These are phyloP conservation scores for Fusarium robinianum DNA, from an alignment of 2,329 filamentous ascomycete genomes.

Conservation along the genomic window DNA sequence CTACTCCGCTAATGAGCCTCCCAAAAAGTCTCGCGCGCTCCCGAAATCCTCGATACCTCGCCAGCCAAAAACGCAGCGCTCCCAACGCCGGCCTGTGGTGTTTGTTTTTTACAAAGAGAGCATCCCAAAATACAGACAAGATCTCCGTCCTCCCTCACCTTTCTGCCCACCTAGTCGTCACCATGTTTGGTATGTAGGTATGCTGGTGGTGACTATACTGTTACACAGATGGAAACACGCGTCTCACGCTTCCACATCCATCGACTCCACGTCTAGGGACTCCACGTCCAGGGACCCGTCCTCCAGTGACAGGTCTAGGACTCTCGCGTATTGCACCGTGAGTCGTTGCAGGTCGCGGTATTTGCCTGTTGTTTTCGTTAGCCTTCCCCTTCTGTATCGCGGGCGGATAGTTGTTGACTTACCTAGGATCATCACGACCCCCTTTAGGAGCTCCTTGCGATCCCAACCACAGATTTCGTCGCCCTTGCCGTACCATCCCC, in stretches of 20 bases:
- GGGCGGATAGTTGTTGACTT: constrained; percentile 48
- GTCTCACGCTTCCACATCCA: constrained; percentile 47
- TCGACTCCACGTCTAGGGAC: constrained; percentile 48
- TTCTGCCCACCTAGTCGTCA: background rate
- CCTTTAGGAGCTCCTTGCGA: constrained; percentile 82
- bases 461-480: constrained; percentile 90
- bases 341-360: constrained; percentile 91
- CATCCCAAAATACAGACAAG: constrained; percentile 21
- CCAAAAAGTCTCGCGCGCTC: no score
- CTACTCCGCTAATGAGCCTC: no score
- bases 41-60: no score
- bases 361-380: constrained; percentile 68
- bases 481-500: constrained; percentile 67
- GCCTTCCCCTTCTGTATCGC: constrained; percentile 12
- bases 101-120: no score
- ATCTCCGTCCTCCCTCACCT: background rate
- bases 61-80: no score
- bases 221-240: constrained; percentile 23
- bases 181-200: background rate
- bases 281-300: constrained; percentile 52
- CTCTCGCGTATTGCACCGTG: constrained; percentile 90
- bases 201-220: constrained; percentile 17
- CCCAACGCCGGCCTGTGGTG: constrained; percentile 18
- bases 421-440: constrained; percentile 92
- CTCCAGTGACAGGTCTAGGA: constrained; percentile 67